Evolutionary conservation across 2,329 filamentous ascomycete genomes (phyloP), one percentile per base, ranked within the genome.

Genomic region (Pseudocercospora fuligena): DNA sequence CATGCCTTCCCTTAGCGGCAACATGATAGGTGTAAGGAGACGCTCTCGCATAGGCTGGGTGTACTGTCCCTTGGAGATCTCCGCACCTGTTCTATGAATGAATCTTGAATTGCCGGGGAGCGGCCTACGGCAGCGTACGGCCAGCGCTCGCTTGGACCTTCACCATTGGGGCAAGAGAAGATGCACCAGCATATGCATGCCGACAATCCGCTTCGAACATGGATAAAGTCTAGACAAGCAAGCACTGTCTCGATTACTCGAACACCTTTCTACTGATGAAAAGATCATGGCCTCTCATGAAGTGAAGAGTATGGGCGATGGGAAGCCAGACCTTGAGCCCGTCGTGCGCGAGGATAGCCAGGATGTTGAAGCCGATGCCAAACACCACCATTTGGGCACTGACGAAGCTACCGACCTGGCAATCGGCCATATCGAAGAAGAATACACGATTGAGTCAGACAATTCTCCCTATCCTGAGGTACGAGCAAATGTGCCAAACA

Each of bases 401-500:
- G 51, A 54, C 27, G 51, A 56, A 31, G 27, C 51, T 16, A 33
- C 27, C 36, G 36, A 47, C 16, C 40, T 31, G 5, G 58, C 36
- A 14, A 29, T 60, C 40, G 58, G 29, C n/a, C 21, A 47, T 40
- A 47, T 60, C n/a, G 36, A 60, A n/a, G 58, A 60, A 60, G 40
- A 31, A 8, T 60, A 47, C 40, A 60, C 33, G 23, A 60, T 60
- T 47, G 58, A 60, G 11, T 46, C 40, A 14, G 40, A 60, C 14
- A 46, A 60, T 21, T 47, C 36, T 29, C 58, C 58, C 9, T 60
- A 60, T 29, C 58, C 58, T 1, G 58, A 60, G 46, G 58, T 60
- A 7, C 21, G 58, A 47, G 58, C 58, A 7, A 60, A 60, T 47
- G 58, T 60, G 12, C 58, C 58, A 25, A 60, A 51, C 40, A 60